Evolutionary conservation across 2,329 filamentous ascomycete genomes (phyloP).

Genomic region (Metarhizium anisopliae): DNA sequence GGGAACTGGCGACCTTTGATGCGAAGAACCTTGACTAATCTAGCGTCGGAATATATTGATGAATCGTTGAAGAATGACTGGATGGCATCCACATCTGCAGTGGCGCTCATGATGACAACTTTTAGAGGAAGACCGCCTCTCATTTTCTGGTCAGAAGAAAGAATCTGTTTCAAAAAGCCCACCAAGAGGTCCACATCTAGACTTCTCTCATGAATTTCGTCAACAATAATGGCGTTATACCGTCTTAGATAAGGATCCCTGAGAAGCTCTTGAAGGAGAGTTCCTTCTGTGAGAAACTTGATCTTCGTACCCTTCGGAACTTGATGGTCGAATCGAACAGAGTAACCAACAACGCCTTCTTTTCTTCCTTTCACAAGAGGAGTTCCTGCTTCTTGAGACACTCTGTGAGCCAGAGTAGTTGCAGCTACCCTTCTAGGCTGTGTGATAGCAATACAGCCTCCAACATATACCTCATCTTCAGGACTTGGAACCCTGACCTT

Average conservation of each 20-base stretch:
- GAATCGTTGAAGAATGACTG: conserved; percentile 58
- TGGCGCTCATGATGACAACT: conserved; percentile 94
- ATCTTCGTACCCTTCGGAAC: conserved; percentile 74
- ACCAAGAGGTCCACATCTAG: conserved; percentile 87
- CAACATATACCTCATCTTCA: conserved; percentile 42
- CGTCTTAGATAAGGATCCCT: conserved; percentile 71
- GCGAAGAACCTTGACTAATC: conserved; percentile 38
- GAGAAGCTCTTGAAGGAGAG: conserved; percentile 88
- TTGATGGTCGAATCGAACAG: conserved; percentile 86
- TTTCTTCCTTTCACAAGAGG: conserved; percentile 33
- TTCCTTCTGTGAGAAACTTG: conserved; percentile 94
- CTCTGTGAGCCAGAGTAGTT: conserved; percentile 79
- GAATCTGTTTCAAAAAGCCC: conserved; percentile 76
- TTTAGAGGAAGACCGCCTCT: conserved; percentile 71
- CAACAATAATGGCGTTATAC: conserved; percentile 86
- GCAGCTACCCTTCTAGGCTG: conserved; percentile 91
- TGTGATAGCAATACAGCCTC: conserved; percentile 83
- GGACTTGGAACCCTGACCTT: conserved; percentile 38
- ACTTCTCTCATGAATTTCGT: conserved; percentile 94
- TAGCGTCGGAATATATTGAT: conserved; percentile 5
- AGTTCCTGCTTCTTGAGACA: conserved; percentile 65
- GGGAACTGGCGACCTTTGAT: conserved; percentile 85
- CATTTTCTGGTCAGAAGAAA: conserved; percentile 51
- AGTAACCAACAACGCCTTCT: conserved; percentile 69
- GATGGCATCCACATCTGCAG: conserved; percentile 76